Percentiles rank a stretch among this genome's conserved stretches.
Evolutionary conservation across 2,329 filamentous ascomycete species (phyloP).

Genomic region (Aureobasidium mangrovei): DNA sequence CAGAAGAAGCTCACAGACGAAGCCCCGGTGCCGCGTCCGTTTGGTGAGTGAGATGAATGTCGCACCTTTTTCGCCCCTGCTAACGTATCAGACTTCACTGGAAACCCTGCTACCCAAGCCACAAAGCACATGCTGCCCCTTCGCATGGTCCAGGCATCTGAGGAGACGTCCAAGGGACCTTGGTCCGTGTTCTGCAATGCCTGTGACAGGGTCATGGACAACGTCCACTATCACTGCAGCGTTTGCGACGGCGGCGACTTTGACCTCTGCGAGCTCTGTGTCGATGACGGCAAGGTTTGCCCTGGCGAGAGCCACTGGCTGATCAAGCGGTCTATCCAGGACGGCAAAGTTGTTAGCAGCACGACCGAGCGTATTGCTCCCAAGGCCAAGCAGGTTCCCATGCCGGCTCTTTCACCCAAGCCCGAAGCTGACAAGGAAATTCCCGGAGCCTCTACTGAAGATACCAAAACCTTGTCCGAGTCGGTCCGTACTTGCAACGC

Average conservation of each 20-base stretch:
- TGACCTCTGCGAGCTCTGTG: slow-evolving; percentile 77
- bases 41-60: slow-evolving; percentile 18
- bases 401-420: slow-evolving; percentile 15
- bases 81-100: slow-evolving; percentile 18
- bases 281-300: slow-evolving; percentile 68
- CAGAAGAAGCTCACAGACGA: slow-evolving; percentile 23
- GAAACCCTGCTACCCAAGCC: slow-evolving; percentile 12
- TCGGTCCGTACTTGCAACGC: slow-evolving; percentile 59
- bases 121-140: slow-evolving; percentile 2
- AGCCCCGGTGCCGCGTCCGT: slow-evolving; percentile 34
- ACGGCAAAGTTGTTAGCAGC: slow-evolving; percentile 74
- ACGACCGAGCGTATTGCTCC: slow-evolving; percentile 71
- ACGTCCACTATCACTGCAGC: slow-evolving; percentile 88
- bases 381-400: slow-evolving; percentile 41
- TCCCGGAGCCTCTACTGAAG: slow-evolving; percentile 37
- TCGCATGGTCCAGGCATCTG: slow-evolving; percentile 17
- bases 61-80: background rate
- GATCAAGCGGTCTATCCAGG: slow-evolving; percentile 76
- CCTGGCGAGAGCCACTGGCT: slow-evolving; percentile 77
- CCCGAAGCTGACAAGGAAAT: slow-evolving; percentile 28
- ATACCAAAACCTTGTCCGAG: slow-evolving; percentile 33
- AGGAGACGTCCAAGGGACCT: slow-evolving; percentile 29
- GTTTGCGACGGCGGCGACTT: slow-evolving; percentile 91
- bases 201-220: slow-evolving; percentile 69
- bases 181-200: slow-evolving; percentile 93